These are phyloP conservation scores for Primulina tabacum DNA, from an alignment of 257 asterid genomes.

Conservation along the genomic window DNA sequence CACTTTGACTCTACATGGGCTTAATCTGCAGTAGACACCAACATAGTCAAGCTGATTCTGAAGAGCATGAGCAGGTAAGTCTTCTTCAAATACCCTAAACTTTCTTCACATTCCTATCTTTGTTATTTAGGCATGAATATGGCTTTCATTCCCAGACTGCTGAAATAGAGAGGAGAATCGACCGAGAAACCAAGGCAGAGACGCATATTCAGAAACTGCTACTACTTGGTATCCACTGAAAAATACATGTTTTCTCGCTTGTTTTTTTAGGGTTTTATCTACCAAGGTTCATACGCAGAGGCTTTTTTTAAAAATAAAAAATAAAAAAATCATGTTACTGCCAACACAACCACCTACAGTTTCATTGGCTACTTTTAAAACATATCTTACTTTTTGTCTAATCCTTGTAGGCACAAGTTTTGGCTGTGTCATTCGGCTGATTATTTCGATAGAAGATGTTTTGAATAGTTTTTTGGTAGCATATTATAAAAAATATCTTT, in stretches of 20 bases:
- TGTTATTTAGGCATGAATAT: neutral
- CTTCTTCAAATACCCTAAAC: no score
- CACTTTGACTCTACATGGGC: constrained; percentile 45
- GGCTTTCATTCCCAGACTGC: constrained; percentile 62
- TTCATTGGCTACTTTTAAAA: constrained; percentile 2
- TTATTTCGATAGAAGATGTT: neutral
- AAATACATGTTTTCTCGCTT: constrained; percentile 3
- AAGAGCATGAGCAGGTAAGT: constrained; percentile 78
- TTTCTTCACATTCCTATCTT: neutral
- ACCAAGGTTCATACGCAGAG: neutral
- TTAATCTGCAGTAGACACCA: constrained; percentile 86
- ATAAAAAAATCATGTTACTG: neutral
- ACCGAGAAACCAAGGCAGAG: constrained; percentile 95
- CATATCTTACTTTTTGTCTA: neutral
- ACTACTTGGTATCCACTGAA: constrained; percentile 60
- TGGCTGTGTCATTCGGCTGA: constrained; percentile 4
- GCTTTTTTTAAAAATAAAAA: neutral
- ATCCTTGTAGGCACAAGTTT: constrained; percentile 9
- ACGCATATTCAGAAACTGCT: constrained; percentile 95
- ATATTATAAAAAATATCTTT: neutral
- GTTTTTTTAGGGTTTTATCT: constrained; percentile 2
- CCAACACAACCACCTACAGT: neutral
- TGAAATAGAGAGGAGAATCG: constrained; percentile 92
- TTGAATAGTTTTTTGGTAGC: neutral
- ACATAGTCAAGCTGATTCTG: constrained; percentile 66